phyloP scores from a whole-genome alignment of 805 yeast genomes.

The Pichia eremophila region DNA sequence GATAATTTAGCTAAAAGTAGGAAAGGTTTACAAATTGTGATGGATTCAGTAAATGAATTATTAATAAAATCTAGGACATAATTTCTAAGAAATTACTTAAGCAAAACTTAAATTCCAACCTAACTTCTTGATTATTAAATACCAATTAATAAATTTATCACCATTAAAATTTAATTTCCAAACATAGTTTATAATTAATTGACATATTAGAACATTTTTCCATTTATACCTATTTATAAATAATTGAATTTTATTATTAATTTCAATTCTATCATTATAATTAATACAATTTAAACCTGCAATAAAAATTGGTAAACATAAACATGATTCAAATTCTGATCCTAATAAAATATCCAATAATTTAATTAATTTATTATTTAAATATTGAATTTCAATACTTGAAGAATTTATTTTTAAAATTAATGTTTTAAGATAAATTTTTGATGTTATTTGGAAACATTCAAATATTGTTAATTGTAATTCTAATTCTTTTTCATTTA shows the following conservation, averaged over 20 bases:
- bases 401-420: conserved; percentile 52
- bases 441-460: conserved; percentile 59
- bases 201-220: conserved; percentile 45
- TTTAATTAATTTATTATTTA: conserved; percentile 43
- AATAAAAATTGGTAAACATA: conserved; percentile 70
- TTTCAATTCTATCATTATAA: conserved; percentile 39
- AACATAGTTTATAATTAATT: conserved; percentile 35
- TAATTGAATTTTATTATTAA: conserved; percentile 43
- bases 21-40: conserved; percentile 67
- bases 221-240: conserved; percentile 58
- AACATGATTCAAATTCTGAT: conserved; percentile 58
- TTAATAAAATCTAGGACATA: conserved; percentile 2
- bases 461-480: conserved; percentile 64
- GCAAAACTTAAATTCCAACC: conserved; percentile 82
- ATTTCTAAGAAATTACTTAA: conserved; percentile 11
- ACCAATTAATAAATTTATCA: conserved; percentile 62
- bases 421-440: conserved; percentile 58
- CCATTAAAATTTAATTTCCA: conserved; percentile 45
- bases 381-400: conserved; percentile 51
- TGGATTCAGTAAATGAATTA: conserved; percentile 36
- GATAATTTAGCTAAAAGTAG: conserved; percentile 59
- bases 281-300: conserved; percentile 63
- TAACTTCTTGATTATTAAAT: conserved; percentile 48
- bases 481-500: conserved; percentile 42
- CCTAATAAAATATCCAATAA: conserved; percentile 55